phyloP scores from a whole-genome alignment of 1,284 basidiomycete genomes.

The Singerocomus rubriflavus region DNA sequence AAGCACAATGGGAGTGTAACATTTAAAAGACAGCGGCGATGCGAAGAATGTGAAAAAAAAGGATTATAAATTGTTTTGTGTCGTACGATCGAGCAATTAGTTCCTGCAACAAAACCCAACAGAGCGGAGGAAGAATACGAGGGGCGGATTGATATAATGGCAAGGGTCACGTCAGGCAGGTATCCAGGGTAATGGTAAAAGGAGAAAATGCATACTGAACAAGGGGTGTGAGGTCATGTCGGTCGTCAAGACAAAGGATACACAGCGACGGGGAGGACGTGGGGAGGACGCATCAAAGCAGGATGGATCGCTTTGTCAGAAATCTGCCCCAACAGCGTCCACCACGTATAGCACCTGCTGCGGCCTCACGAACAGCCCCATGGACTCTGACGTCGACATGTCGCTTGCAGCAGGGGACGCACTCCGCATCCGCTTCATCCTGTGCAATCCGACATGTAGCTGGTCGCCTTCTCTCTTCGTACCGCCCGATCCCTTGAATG shows the following conservation, averaged over 20 bases:
- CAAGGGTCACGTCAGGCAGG: conserved; percentile 7
- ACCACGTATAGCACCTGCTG: conserved; percentile 81
- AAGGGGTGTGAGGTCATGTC: conserved; percentile 4
- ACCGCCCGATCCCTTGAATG: conserved; percentile 20
- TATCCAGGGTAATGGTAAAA: too few relatives aligned
- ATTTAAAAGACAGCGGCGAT: background rate
- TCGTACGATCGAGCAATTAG: conserved; percentile 22
- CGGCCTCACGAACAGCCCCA: conserved; percentile 75
- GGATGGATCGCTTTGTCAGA: conserved; percentile 21
- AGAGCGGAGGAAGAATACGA: conserved; percentile 12
- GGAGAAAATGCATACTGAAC: conserved; percentile 1
- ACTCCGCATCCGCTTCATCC: conserved; percentile 67
- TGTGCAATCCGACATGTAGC: conserved; percentile 46
- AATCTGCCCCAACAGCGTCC: conserved; percentile 57
- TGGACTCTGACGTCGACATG: conserved; percentile 55
- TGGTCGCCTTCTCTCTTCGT: conserved; percentile 68
- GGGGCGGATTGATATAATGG: conserved; percentile 11
- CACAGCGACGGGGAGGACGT: background rate
- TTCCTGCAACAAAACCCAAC: conserved; percentile 18
- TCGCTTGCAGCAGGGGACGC: conserved; percentile 68
- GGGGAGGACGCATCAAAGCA: background rate
- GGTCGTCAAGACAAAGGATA: conserved; percentile 10
- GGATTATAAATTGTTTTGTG: conserved; percentile 22
- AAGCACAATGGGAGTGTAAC: too few relatives aligned
- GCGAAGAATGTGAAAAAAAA: conserved; percentile 6